Percentiles rank a stretch among this genome's conserved stretches.
Evolutionary conservation across 192 early-diverging fungal species (phyloP).

Genomic region (Backusella parvicylindrica): DNA sequence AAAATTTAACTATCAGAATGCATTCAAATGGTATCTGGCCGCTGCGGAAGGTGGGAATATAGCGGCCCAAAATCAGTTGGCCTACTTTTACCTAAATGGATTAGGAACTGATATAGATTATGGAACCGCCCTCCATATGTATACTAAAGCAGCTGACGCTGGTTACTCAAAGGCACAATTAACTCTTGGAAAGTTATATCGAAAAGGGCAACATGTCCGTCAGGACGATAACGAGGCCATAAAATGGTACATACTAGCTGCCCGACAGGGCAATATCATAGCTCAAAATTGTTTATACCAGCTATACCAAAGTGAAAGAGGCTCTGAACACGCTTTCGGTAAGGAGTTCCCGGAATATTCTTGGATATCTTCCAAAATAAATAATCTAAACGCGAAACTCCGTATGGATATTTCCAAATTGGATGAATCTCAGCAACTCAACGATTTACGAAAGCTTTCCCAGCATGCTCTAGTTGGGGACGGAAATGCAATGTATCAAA

Average conservation of each 20-base stretch:
- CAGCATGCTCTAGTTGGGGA: neutral
- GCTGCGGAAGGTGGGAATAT: neutral
- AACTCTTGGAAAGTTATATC: neutral
- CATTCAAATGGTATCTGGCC: neutral
- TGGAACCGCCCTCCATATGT: neutral
- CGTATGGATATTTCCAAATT: too few relatives aligned
- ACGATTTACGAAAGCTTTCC: neutral
- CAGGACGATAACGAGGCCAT: neutral
- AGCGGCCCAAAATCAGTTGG: neutral
- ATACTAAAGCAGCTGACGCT: neutral
- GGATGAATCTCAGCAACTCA: too few relatives aligned
- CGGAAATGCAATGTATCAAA: too few relatives aligned
- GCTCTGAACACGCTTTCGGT: too few relatives aligned
- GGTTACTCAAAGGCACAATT: neutral
- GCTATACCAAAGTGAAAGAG: too few relatives aligned
- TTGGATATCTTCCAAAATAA: too few relatives aligned
- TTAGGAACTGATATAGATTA: neutral
- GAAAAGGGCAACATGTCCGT: neutral
- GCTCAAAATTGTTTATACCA: too few relatives aligned
- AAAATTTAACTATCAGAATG: too few relatives aligned
- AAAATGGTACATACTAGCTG: neutral
- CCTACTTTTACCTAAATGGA: neutral
- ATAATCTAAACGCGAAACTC: neutral
- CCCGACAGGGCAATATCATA: too few relatives aligned
- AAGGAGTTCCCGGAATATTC: too few relatives aligned